Evolutionary conservation across 2,329 filamentous ascomycete species (phyloP).

Genomic region (Botrytis cinerea): DNA sequence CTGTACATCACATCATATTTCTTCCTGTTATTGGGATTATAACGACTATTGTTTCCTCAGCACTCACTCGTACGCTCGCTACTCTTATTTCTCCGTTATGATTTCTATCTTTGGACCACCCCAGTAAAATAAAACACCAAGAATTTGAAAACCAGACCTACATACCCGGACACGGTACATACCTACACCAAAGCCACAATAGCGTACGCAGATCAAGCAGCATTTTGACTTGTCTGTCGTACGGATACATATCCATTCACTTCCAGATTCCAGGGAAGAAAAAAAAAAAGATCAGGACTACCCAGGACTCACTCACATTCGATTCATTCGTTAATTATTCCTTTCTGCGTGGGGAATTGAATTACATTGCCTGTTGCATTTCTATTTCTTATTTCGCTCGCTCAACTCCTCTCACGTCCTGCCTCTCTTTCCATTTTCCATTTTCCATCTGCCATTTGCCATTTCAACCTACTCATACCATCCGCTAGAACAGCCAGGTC

Average conservation of each 20-base stretch:
- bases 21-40: fast-evolving
- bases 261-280: background rate
- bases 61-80: no score
- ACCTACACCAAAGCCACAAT: constrained; percentile 19
- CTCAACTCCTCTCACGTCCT: background rate
- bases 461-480: background rate
- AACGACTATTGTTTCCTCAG: background rate
- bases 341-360: background rate
- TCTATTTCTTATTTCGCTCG: background rate
- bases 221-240: background rate
- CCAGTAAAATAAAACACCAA: constrained; percentile 1
- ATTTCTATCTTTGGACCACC: constrained; percentile 20
- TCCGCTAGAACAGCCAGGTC: constrained; percentile 6
- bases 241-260: constrained; percentile 16
- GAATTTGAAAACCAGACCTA: constrained; percentile 4
- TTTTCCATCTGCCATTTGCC: background rate
- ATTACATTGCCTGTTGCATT: background rate
- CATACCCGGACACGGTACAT: background rate
- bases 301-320: constrained; percentile 3
- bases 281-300: background rate
- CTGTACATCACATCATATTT: background rate
- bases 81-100: background rate
- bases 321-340: constrained; percentile 7
- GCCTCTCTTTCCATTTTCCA: constrained; percentile 1
- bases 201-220: constrained; percentile 15